These are phyloP conservation scores for Ceratocystis harringtonii DNA, from an alignment of 2,329 filamentous ascomycete species.

Conservation along the genomic window DNA sequence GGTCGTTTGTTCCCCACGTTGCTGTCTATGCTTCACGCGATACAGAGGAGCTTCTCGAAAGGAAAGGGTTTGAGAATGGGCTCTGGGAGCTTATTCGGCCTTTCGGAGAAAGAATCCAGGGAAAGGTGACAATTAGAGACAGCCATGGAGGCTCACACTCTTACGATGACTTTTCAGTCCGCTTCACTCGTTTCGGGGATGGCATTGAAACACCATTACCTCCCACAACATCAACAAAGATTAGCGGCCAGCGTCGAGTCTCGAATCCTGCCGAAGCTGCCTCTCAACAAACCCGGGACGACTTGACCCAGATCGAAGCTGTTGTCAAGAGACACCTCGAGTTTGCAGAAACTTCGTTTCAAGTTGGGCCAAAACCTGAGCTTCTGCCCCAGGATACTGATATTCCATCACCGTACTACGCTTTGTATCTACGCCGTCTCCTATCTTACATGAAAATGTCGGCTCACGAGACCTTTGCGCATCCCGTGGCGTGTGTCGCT, in stretches of 20 bases:
- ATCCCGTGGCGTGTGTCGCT: slow-evolving; percentile 88
- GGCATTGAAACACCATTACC: slow-evolving; percentile 38
- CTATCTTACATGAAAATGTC: slow-evolving; percentile 64
- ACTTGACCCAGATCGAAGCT: slow-evolving; percentile 55
- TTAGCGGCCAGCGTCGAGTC: slow-evolving; percentile 6
- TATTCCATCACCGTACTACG: slow-evolving; percentile 63
- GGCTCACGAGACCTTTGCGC: slow-evolving; percentile 83
- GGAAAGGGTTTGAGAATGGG: slow-evolving; percentile 73
- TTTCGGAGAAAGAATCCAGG: slow-evolving; percentile 76
- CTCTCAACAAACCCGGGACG: slow-evolving; percentile 17
- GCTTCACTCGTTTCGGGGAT: slow-evolving; percentile 60
- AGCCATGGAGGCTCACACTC: slow-evolving; percentile 69
- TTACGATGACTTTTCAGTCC: slow-evolving; percentile 81
- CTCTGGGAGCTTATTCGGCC: slow-evolving; percentile 76
- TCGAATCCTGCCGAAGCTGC: slow-evolving; percentile 11
- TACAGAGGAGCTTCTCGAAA: slow-evolving; percentile 61
- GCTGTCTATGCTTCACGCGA: slow-evolving; percentile 77
- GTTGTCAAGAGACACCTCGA: slow-evolving; percentile 66
- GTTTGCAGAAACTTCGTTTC: slow-evolving; percentile 49
- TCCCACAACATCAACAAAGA: slow-evolving; percentile 20
- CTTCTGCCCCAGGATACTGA: slow-evolving; percentile 30
- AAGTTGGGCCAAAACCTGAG: slow-evolving; percentile 24
- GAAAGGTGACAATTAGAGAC: slow-evolving; percentile 80
- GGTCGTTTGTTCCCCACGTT: slow-evolving; percentile 78
- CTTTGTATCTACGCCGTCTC: slow-evolving; percentile 67